These are phyloP conservation scores for Torulaspora gathmanii DNA, from an alignment of 805 yeast genomes.

Conservation along the genomic window DNA sequence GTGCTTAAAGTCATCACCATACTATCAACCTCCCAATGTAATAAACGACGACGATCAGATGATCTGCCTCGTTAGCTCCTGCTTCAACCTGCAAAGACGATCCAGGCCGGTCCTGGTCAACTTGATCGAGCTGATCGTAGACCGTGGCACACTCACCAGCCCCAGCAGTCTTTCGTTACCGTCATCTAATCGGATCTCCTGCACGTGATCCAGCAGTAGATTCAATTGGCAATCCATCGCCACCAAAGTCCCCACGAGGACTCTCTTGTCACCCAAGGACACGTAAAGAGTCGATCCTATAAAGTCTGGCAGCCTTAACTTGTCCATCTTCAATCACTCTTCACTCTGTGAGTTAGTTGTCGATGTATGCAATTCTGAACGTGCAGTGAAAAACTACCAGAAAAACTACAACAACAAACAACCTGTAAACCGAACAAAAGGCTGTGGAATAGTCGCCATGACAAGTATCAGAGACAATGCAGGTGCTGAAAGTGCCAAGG, in stretches of 20 bases:
- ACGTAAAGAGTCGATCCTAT: constrained; percentile 36
- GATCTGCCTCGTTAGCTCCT: constrained; percentile 11
- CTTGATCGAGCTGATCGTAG: constrained; percentile 33
- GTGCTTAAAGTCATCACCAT: not conserved
- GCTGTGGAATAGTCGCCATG: not conserved
- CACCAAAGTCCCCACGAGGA: constrained; percentile 38
- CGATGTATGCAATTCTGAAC: not conserved
- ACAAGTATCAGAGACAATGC: constrained; percentile 1
- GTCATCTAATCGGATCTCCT: constrained; percentile 26
- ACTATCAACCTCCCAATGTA: not conserved
- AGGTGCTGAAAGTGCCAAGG: not conserved
- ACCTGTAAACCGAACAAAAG: too few species aligned
- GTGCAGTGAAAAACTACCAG: not conserved
- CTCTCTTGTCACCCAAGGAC: constrained; percentile 36
- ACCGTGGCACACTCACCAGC: constrained; percentile 49
- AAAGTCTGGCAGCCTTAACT: constrained; percentile 21
- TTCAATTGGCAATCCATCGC: constrained; percentile 45
- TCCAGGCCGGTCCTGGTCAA: constrained; percentile 28
- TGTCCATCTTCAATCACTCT: constrained; percentile 14
- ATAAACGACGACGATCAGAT: constrained; percentile 4
- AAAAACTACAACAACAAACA: constrained; percentile 6
- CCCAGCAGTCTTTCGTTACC: constrained; percentile 41
- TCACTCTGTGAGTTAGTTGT: not conserved
- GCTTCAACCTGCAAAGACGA: constrained; percentile 12
- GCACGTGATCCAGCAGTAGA: constrained; percentile 39